A percentile compares a stretch with the other conserved stretches of the same genome.
Conservation (phyloP, 352 stramenopile genomes). For the Phytopythium mirpurense region DNA sequence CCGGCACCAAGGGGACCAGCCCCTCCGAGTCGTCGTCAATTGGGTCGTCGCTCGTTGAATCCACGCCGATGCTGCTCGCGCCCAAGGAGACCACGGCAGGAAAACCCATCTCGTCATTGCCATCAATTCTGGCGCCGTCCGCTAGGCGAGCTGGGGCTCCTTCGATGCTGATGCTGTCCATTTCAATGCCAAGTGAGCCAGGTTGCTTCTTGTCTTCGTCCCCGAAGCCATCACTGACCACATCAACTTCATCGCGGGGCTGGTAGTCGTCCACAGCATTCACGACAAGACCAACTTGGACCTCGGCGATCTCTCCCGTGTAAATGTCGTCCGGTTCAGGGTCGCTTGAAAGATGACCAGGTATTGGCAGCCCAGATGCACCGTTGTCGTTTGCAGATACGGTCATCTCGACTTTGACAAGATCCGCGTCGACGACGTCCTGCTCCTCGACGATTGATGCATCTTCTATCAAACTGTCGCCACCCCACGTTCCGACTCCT, state of each 20-base stretch:
- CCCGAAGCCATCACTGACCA: not conserved
- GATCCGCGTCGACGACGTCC: not conserved
- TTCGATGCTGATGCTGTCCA: not conserved
- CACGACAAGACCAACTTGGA: not conserved
- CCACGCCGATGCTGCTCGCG: not conserved
- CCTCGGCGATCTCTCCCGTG: not conserved
- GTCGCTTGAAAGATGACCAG: not conserved
- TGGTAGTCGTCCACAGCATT: conserved; percentile 1
- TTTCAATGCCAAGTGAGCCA: not conserved
- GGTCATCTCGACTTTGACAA: no score
- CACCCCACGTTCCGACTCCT: not conserved
- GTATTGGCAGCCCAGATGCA: not conserved
- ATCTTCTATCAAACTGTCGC: not conserved
- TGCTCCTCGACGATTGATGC: not conserved
- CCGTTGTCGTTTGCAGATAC: no score
- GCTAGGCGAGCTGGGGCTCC: not conserved
- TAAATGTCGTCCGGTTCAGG: not conserved
- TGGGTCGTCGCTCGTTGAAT: not conserved
- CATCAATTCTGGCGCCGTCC: not conserved
- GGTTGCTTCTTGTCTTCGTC: not conserved
- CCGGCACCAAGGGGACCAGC: conserved; percentile 19
- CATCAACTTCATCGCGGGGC: conserved; percentile 2
- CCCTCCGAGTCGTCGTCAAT: conserved; percentile 2
- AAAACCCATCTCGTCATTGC: not conserved
- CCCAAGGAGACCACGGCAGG: not conserved